Percentiles rank a stretch among this genome's conserved stretches.
Conservation (phyloP, 2,329 filamentous ascomycete genomes). For the Microdochium paspali region DNA sequence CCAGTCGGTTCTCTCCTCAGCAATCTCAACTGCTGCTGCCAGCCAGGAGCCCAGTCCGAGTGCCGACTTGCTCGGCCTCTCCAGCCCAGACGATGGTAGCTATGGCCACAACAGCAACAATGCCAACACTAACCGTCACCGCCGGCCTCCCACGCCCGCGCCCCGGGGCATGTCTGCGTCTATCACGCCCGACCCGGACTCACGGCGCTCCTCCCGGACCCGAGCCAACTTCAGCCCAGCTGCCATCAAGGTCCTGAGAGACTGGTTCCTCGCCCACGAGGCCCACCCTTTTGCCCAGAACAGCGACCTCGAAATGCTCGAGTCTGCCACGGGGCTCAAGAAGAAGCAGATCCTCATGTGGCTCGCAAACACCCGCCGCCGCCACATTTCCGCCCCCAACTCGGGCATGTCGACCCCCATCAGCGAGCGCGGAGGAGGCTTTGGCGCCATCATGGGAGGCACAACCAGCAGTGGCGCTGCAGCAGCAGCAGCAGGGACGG, state of each 20-base stretch:
- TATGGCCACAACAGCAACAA: too few species aligned
- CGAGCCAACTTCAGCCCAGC: background rate
- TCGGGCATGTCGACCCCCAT: background rate
- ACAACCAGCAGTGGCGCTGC: too few species aligned
- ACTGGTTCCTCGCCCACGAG: background rate
- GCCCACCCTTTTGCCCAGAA: background rate
- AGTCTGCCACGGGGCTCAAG: background rate
- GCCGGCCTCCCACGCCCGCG: background rate
- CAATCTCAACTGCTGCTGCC: too few species aligned
- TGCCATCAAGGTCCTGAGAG: background rate
- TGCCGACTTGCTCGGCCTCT: too few species aligned
- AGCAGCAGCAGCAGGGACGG: too few species aligned
- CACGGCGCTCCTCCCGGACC: background rate
- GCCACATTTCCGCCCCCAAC: background rate
- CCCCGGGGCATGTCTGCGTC: background rate
- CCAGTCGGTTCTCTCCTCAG: background rate
- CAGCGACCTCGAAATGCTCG: background rate
- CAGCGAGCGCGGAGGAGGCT: background rate
- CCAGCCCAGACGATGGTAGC: too few species aligned
- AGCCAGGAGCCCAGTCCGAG: too few species aligned
- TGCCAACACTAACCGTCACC: too few species aligned
- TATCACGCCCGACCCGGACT: background rate
- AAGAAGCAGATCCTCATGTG: conserved; percentile 1
- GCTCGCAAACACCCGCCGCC: background rate
- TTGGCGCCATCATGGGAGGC: too few species aligned